Base-by-base conservation (phyloP, 257 asterid genomes). In the Linaria vulgaris region DNA sequence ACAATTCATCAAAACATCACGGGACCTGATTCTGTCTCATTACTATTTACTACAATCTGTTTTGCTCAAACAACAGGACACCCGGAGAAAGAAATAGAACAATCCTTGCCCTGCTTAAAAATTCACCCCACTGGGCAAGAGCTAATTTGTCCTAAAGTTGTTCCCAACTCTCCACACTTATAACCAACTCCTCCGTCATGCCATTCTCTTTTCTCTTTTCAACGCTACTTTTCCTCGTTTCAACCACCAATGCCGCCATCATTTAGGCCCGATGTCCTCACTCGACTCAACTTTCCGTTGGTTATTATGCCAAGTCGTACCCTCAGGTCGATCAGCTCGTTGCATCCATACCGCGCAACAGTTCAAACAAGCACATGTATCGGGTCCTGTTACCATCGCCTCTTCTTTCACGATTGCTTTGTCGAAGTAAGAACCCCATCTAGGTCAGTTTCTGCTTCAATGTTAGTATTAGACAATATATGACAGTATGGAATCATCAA, bases 321-420 rank as follows among this genome's bases (percentile, higher is more conserved):
- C 97, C 99, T 14, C 90, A 87, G 37, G 76, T 89, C 41, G 99
- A 92, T 1, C 79, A 76, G 71, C 82, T 89, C 6, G 82, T 92
- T 27, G 88, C 77, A 1, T 82, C 94, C 7, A 75, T 31, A 89
- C 99, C 24, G 80, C 90, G 0, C 83, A 73, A 55, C 95, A 73
- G 80, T 89, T 87, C 75, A 82, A 74, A 49, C 90, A 82, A 6
- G 78, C 81, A 0, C 97, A 97, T 6, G 74, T 88, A 47, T 83
- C 95, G 1, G 97, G 77, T 9, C 99, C 99, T 13, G 97, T 95
- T 63, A 89, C 97, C 72, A 85, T 92, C 96, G 99, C 48, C 99
- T 92, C 69, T 89, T 92, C 85, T 92, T 92, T 83, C 97, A 92
- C 55, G 99, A 92, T 68, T 92, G 99, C 76, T 89, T 92, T 46